phyloP scores from a whole-genome alignment of 192 early-diverging fungal species.

The Coemansia brasiliensis region DNA sequence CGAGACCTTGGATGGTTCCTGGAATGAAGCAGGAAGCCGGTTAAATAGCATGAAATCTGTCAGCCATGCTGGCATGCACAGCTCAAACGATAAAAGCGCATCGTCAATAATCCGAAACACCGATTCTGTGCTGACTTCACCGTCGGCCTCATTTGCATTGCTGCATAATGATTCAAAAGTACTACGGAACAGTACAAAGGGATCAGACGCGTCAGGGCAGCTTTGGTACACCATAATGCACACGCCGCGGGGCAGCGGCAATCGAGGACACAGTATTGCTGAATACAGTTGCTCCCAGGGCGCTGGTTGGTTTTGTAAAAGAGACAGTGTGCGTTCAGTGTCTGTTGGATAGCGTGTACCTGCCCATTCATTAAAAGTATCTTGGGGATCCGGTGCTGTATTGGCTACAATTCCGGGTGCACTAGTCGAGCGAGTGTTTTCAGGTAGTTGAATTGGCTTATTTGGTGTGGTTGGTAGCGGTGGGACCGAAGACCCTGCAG shows the following conservation, averaged over 20 bases:
- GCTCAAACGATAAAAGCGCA: constrained; percentile 59
- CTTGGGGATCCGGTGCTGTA: constrained; percentile 9
- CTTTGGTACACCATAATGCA: constrained; percentile 32
- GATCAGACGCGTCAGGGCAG: constrained; percentile 31
- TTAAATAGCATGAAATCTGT: constrained; percentile 78
- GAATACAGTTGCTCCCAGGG: constrained; percentile 54
- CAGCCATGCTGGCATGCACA: constrained; percentile 83
- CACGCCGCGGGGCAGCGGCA: constrained; percentile 40
- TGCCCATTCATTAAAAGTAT: constrained; percentile 26
- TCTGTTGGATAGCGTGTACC: constrained; percentile 48
- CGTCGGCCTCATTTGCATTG: not conserved
- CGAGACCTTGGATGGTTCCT: constrained; percentile 79
- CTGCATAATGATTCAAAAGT: constrained; percentile 15
- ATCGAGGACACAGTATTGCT: constrained; percentile 45
- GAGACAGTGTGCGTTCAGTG: constrained; percentile 45
- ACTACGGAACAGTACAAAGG: constrained; percentile 40
- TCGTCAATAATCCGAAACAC: constrained; percentile 32
- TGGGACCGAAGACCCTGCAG: not conserved
- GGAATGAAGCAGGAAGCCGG: constrained; percentile 60
- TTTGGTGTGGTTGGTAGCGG: not conserved
- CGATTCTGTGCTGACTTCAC: constrained; percentile 14
- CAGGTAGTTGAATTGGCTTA: not conserved
- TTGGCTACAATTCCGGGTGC: constrained; percentile 6
- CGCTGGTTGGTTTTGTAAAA: constrained; percentile 27
- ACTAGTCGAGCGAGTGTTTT: not conserved